Conservation (phyloP, 1,139 yeast genomes). For the Nakaseomyces nivariensis region DNA sequence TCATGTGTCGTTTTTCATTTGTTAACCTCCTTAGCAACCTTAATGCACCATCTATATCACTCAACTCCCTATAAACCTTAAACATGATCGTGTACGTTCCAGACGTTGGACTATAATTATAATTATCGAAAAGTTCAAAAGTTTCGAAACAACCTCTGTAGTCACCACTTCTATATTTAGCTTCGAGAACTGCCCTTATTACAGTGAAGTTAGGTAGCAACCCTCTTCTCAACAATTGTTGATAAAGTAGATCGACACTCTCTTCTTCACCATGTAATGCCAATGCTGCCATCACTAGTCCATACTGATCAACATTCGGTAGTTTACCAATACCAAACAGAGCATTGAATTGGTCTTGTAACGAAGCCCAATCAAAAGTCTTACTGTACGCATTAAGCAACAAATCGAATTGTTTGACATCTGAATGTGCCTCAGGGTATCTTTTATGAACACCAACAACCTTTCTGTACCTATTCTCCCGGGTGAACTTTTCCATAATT, state of each 20-base stretch:
- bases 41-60: slow-evolving; percentile 34
- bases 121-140: slow-evolving; percentile 34
- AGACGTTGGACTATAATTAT: slow-evolving; percentile 32
- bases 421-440: slow-evolving; percentile 25
- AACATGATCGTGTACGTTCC: slow-evolving; percentile 37
- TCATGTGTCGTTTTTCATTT: slow-evolving; percentile 10
- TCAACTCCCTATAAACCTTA: slow-evolving; percentile 32
- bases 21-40: slow-evolving; percentile 34
- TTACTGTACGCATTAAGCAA: slow-evolving; percentile 43
- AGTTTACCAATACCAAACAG: slow-evolving; percentile 48
- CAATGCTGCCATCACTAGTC: slow-evolving; percentile 54
- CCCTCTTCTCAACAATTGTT: slow-evolving; percentile 38
- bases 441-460: slow-evolving; percentile 7
- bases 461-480: slow-evolving; percentile 8
- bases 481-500: slow-evolving; percentile 19
- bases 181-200: slow-evolving; percentile 40
- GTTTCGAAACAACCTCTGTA: slow-evolving; percentile 36
- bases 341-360: slow-evolving; percentile 55
- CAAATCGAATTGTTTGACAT: slow-evolving; percentile 34
- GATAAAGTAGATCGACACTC: slow-evolving; percentile 44
- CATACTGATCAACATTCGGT: slow-evolving; percentile 51
- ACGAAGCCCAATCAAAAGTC: slow-evolving; percentile 45
- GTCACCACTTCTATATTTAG: slow-evolving; percentile 39
- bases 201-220: slow-evolving; percentile 42
- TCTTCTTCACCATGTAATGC: slow-evolving; percentile 47